These are phyloP conservation scores for Lepraria neglecta DNA, from an alignment of 495 filamentous ascomycete genomes.

Conservation along the genomic window DNA sequence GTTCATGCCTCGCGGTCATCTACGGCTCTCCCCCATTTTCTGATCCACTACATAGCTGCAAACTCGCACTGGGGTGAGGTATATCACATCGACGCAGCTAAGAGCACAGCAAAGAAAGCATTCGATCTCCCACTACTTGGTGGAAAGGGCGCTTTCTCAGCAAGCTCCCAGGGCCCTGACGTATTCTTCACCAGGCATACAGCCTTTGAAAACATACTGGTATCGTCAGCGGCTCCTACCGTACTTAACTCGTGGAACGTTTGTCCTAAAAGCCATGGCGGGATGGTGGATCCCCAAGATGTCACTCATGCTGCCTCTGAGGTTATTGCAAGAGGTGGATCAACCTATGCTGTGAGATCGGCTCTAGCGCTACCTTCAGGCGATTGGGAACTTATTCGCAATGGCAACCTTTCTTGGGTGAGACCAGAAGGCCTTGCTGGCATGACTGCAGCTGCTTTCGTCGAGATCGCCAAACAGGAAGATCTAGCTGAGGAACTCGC, in stretches of 20 bases:
- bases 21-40: conserved; percentile 67
- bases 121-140: conserved; percentile 66
- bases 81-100: conserved; percentile 69
- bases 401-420: conserved; percentile 73
- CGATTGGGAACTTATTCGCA: conserved; percentile 77
- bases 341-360: conserved; percentile 67
- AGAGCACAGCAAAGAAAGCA: conserved; percentile 55
- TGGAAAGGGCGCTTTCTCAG: conserved; percentile 69
- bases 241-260: conserved; percentile 67
- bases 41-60: conserved; percentile 72
- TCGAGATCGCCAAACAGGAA: conserved; percentile 59
- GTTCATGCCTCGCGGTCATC: conserved; percentile 67
- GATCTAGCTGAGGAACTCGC: conserved; percentile 73
- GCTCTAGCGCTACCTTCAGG: conserved; percentile 64
- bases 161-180: conserved; percentile 67
- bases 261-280: conserved; percentile 33
- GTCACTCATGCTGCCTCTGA: conserved; percentile 71
- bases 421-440: conserved; percentile 75
- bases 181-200: conserved; percentile 83
- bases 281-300: conserved; percentile 30
- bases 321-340: conserved; percentile 59
- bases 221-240: conserved; percentile 71
- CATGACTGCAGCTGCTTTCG: conserved; percentile 69
- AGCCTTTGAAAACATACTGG: conserved; percentile 59
- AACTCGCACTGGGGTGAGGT: conserved; percentile 75